Base-by-base conservation (phyloP, 1,139 yeast genomes). In the Magnusiomyces magnusii region DNA sequence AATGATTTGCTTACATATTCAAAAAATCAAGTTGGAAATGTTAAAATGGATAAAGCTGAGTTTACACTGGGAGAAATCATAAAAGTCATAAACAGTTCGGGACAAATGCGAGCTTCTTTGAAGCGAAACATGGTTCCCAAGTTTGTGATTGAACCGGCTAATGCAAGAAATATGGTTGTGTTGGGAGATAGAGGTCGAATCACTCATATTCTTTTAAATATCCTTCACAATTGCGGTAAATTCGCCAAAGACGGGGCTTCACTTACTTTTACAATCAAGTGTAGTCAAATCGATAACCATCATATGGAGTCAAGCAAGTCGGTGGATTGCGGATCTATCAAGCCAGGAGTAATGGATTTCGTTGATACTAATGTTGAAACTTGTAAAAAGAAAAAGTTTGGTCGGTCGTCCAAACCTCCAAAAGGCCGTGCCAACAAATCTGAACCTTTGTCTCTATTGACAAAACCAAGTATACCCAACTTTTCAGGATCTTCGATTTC, bases 1-100 rank as follows among this genome's bases (percentile, higher is more conserved):
- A 91, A 96, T 24, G 97, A 92, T 69, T 76, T 93, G 58, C 76
- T 93, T 64, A 91, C 97, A 0, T 92, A 90, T 69, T 87, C 96
- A 13, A 89, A 91, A 66, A 90, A 90, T 69, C 92, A 95, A 19
- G 77, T 92, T 60, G 89, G 91, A 64, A 79, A 92, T 64, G 84
- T 95, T 17, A 86, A 86, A 65, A 75, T 91, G 56, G 97, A 90
- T 67, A 86, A 86, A 67, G 82, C 88, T 55, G 85, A 87, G 64
- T 92, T 92, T 72, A 71, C 80, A 41, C 76, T 86, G 54, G 79
- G 81, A 60, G 91, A 86, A 65, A 82, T 91, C 58, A 87, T 88
- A 1, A 76, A 86, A 57, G 96, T 90, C 69, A 82, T 89, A 2
- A 82, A 84, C 65, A 85, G 92, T 0, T 87, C 89, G 66, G 90